phyloP scores from a whole-genome alignment of 2,329 filamentous ascomycete species.

The Cercospora nicotianae region DNA sequence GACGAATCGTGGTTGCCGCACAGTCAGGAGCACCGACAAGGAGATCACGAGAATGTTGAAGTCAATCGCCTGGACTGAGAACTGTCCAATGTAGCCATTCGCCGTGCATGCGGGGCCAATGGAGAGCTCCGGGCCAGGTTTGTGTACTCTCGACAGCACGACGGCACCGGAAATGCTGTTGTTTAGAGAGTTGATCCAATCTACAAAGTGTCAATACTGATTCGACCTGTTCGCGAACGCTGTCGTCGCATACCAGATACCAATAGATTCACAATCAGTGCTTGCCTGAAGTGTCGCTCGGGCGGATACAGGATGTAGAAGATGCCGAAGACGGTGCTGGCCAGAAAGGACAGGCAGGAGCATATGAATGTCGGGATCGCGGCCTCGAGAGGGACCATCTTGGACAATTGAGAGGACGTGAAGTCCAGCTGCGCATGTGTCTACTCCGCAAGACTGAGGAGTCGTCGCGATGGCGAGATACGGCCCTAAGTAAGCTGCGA shows the following conservation, averaged over 20 bases:
- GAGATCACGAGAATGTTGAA: conserved; percentile 50
- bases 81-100: conserved; percentile 50
- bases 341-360: conserved; percentile 23
- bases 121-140: conserved; percentile 24
- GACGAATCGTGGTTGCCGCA: conserved; percentile 41
- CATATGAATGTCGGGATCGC: conserved; percentile 28
- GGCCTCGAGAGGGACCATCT: conserved; percentile 19
- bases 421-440: background rate
- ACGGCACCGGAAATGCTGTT: conserved; percentile 47
- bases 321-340: conserved; percentile 21
- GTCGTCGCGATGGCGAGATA: background rate
- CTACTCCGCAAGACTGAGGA: background rate
- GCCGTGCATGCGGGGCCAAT: conserved; percentile 41
- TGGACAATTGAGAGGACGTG: background rate
- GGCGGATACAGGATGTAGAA: conserved; percentile 26
- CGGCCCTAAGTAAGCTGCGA: conserved; percentile 10
- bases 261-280: conserved; percentile 28
- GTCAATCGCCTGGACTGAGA: conserved; percentile 46
- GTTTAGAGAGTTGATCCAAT: conserved; percentile 47
- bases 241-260: conserved; percentile 19
- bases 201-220: conserved; percentile 27
- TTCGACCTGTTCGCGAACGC: background rate
- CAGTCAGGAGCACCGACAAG: conserved; percentile 46
- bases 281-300: conserved; percentile 28
- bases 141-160: conserved; percentile 33